These are phyloP conservation scores for Filosporella fistucella DNA, from an alignment of 495 filamentous ascomycete genomes.

Conservation along the genomic window DNA sequence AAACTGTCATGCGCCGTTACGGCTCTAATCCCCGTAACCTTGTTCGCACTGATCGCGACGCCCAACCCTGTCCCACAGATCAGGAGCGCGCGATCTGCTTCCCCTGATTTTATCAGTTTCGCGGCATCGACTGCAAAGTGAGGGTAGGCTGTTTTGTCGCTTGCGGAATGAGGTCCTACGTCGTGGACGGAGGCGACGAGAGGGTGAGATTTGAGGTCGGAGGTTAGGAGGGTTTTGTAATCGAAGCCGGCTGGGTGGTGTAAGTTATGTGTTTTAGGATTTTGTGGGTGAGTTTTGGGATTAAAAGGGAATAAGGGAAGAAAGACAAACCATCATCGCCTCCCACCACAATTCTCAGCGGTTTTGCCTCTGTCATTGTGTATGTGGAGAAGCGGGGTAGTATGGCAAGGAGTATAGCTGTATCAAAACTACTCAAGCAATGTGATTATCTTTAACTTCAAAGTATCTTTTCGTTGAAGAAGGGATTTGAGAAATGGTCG, in stretches of 20 bases:
- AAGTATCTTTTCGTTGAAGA: neutral
- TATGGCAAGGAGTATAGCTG: neutral
- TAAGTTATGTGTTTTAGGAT: constrained; percentile 24
- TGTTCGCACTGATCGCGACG: constrained; percentile 83
- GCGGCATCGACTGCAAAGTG: constrained; percentile 69
- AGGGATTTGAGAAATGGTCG: too few relatives aligned
- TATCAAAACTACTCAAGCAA: too few relatives aligned
- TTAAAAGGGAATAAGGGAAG: neutral
- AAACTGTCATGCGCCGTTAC: constrained; percentile 87
- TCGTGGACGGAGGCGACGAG: constrained; percentile 66
- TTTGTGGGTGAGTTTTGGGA: neutral
- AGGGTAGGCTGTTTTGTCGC: constrained; percentile 81
- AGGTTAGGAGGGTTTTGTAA: constrained; percentile 78
- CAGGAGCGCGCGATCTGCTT: constrained; percentile 73
- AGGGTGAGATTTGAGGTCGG: constrained; percentile 60
- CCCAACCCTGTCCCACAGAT: constrained; percentile 87
- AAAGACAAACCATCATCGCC: constrained; percentile 14
- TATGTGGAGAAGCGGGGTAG: constrained; percentile 7
- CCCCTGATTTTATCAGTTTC: constrained; percentile 60
- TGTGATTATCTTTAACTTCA: neutral
- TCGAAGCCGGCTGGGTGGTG: constrained; percentile 61
- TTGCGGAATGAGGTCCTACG: constrained; percentile 45
- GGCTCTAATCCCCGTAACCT: constrained; percentile 77
- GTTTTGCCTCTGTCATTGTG: constrained; percentile 10
- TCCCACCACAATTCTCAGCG: constrained; percentile 24